A percentile compares a stretch with the other conserved stretches of the same genome.
These are phyloP conservation scores for Penicillium digitatum DNA, from an alignment of 2,329 filamentous ascomycete genomes.

Conservation along the genomic window DNA sequence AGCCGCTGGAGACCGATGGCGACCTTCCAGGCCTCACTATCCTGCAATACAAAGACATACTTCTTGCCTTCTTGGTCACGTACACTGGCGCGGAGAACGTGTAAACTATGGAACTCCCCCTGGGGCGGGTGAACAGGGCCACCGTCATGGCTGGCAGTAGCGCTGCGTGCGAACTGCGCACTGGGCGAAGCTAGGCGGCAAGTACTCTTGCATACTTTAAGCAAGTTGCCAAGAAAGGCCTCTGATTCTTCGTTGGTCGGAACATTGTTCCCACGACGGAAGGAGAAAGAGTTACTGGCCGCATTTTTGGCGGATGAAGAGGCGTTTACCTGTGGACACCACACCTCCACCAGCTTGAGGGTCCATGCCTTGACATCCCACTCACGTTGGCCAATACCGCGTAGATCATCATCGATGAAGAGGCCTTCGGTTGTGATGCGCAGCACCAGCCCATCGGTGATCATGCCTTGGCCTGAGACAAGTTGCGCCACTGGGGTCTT, in stretches of 20 bases:
- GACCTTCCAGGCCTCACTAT: constrained; percentile 61
- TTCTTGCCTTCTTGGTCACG: constrained; percentile 59
- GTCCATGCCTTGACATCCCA: constrained; percentile 99
- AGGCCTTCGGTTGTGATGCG: constrained; percentile 90
- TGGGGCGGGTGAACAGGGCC: constrained; percentile 26
- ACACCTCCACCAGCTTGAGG: constrained; percentile 86
- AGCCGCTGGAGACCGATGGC: constrained; percentile 56
- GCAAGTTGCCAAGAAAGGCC: constrained; percentile 58
- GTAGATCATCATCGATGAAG: constrained; percentile 94
- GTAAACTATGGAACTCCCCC: constrained; percentile 46
- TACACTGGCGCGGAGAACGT: constrained; percentile 56
- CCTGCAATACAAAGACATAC: constrained; percentile 59
- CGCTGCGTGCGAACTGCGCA: constrained; percentile 37
- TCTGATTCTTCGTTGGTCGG: constrained; percentile 64
- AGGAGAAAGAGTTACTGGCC: constrained; percentile 31
- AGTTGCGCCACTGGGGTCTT: constrained; percentile 89
- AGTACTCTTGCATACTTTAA: constrained; percentile 61
- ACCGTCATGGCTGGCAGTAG: constrained; percentile 21
- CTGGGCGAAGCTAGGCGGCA: constrained; percentile 51
- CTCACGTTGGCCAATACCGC: constrained; percentile 86
- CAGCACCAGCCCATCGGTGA: constrained; percentile 88
- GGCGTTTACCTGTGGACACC: constrained; percentile 61
- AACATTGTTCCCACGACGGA: constrained; percentile 46
- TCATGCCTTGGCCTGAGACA: constrained; percentile 73
- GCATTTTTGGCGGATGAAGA: constrained; percentile 32